Conservation (phyloP, 306 rosid species). For the Hippophae tibetana region DNA sequence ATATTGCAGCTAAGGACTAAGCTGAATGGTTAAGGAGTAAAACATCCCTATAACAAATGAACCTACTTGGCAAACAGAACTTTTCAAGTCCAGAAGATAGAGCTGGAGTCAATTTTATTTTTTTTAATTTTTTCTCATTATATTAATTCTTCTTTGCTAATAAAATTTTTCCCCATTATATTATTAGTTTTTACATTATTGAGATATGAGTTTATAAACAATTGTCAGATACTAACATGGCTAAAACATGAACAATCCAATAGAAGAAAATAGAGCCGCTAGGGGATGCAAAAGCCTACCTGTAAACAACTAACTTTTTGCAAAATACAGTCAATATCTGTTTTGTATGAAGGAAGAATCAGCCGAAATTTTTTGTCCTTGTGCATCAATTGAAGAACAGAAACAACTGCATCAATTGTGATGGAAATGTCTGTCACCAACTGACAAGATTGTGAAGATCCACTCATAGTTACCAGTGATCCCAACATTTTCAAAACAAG, state of each 20-base stretch:
- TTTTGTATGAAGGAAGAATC: conserved; percentile 38
- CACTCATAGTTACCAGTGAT: conserved; percentile 28
- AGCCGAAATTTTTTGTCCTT: conserved; percentile 31
- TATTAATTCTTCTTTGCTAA: too few species aligned
- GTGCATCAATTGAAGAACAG: conserved; percentile 41
- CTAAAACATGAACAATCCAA: neutral
- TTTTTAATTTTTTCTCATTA: too few species aligned
- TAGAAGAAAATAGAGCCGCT: neutral
- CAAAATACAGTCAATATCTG: conserved; percentile 31
- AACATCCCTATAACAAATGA: too few species aligned
- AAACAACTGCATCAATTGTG: conserved; percentile 31
- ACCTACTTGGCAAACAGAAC: too few species aligned
- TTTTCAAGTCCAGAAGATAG: too few species aligned
- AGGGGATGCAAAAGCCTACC: conserved; percentile 31
- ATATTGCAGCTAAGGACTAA: too few species aligned
- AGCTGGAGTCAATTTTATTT: too few species aligned
- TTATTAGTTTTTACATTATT: too few species aligned
- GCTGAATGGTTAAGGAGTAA: too few species aligned
- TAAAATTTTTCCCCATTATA: too few species aligned
- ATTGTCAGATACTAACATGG: neutral
- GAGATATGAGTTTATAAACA: neutral
- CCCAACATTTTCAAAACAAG: conserved; percentile 49
- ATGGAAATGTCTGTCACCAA: conserved; percentile 17
- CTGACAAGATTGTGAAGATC: conserved; percentile 16
- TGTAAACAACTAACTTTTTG: conserved; percentile 32